A percentile compares a stretch with the other conserved stretches of the same genome.
Evolutionary conservation across 305 asterid genomes (phyloP).

Genomic region (Caryopteris hybrid): DNA sequence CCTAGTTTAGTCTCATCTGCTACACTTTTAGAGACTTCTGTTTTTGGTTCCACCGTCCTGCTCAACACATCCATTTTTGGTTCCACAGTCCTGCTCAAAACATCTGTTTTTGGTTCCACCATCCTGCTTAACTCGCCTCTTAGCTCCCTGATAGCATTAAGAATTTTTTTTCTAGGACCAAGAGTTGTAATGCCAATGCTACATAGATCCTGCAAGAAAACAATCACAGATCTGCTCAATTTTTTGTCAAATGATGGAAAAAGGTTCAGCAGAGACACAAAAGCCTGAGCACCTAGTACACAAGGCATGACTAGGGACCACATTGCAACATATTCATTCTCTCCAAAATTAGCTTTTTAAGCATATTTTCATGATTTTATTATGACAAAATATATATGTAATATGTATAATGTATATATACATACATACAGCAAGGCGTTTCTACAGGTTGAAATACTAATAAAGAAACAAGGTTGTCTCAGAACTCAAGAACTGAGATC

Average conservation of each 20-base stretch:
- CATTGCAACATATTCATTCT: neutral
- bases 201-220: conserved; percentile 58
- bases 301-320: neutral
- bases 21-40: conserved; percentile 32
- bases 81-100: conserved; percentile 28
- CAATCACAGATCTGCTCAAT: conserved; percentile 1
- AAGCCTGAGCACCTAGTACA: conserved; percentile 3
- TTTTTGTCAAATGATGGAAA: neutral
- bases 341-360: neutral
- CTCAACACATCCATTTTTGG: conserved; percentile 26
- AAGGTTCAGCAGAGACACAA: neutral
- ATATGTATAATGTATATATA: too few species aligned
- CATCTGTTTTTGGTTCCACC: conserved; percentile 36
- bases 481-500: neutral
- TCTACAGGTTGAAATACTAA: conserved; percentile 8
- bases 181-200: conserved; percentile 79
- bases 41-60: conserved; percentile 33
- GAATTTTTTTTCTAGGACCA: conserved; percentile 89
- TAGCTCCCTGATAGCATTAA: conserved; percentile 57
- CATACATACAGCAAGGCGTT: neutral
- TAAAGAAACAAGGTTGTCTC: neutral
- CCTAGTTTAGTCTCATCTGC: conserved; percentile 38
- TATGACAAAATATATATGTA: neutral
- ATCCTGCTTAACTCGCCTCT: conserved; percentile 31
- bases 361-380: neutral